Percentiles rank a stretch among this genome's conserved stretches.
These are phyloP conservation scores for Erigeron canadensis DNA, from an alignment of 129 eudicot species.

Conservation along the genomic window DNA sequence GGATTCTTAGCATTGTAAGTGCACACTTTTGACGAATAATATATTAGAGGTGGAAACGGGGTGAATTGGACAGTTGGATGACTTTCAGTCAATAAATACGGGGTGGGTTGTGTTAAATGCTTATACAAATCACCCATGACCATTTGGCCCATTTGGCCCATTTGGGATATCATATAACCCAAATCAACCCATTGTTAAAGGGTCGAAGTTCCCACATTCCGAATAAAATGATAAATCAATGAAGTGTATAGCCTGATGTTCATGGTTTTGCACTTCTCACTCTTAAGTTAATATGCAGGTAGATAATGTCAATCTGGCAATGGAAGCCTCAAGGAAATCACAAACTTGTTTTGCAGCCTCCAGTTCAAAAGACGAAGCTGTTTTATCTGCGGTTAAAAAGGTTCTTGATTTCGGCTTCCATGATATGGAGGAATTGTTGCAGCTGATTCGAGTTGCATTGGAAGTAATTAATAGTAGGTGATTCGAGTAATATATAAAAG, in stretches of 20 bases:
- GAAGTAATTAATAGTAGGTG: constrained; percentile 56
- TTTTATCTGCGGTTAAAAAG: constrained; percentile 57
- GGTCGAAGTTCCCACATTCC: too few relatives aligned
- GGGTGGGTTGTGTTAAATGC: background rate
- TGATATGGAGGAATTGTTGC: constrained; percentile 76
- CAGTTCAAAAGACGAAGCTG: constrained; percentile 54
- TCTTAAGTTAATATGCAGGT: constrained; percentile 45
- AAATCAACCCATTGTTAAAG: too few relatives aligned
- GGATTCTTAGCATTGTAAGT: constrained; percentile 74
- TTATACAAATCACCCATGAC: too few relatives aligned
- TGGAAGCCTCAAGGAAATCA: constrained; percentile 95
- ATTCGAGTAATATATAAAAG: constrained; percentile 14
- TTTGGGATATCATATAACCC: too few relatives aligned
- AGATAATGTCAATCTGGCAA: constrained; percentile 68
- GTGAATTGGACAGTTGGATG: background rate
- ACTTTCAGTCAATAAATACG: background rate
- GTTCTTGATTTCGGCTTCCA: constrained; percentile 90
- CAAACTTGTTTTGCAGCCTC: constrained; percentile 66
- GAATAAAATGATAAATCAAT: too few relatives aligned
- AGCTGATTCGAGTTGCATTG: constrained; percentile 80
- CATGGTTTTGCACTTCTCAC: background rate
- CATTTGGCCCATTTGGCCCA: background rate
- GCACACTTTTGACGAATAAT: background rate
- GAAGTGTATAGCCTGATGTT: too few relatives aligned
- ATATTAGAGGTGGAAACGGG: background rate